A percentile compares a stretch with the other conserved stretches of the same genome.
Conservation (phyloP, 2,329 filamentous ascomycete genomes). For the Ceratocystis destructans region DNA sequence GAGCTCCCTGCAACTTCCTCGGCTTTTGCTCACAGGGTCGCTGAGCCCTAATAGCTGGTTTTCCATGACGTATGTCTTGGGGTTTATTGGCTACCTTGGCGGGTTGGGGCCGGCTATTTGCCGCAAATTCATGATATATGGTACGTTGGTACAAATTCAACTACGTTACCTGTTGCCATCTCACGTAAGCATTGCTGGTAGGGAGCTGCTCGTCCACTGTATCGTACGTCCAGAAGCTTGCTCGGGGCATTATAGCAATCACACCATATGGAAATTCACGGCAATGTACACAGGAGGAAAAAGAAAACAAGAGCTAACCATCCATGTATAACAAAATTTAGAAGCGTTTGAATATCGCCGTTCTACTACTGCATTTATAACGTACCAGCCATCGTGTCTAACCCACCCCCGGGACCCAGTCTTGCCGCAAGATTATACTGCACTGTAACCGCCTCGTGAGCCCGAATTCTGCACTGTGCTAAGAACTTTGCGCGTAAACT, state of each 20-base stretch:
- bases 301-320: background rate
- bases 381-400: background rate
- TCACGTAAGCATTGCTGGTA: background rate
- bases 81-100: no score
- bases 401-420: background rate
- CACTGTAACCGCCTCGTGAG: slow-evolving; percentile 82
- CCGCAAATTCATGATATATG: background rate
- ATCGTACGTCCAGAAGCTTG: no score
- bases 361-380: background rate
- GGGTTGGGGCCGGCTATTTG: background rate
- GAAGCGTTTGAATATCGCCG: background rate
- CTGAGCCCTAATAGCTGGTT: no score
- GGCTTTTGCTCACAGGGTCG: background rate
- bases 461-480: slow-evolving; percentile 75
- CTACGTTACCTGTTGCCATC: background rate
- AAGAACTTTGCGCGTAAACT: slow-evolving; percentile 67
- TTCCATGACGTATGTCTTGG: background rate
- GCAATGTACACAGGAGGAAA: background rate
- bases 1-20: background rate
- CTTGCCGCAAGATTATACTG: slow-evolving; percentile 46
- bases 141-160: background rate
- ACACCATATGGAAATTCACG: background rate
- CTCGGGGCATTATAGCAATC: background rate
- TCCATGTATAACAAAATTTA: background rate
- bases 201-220: background rate